Base-by-base conservation (phyloP, 164 flowering plant species). In the Chimonanthus salicifolius region DNA sequence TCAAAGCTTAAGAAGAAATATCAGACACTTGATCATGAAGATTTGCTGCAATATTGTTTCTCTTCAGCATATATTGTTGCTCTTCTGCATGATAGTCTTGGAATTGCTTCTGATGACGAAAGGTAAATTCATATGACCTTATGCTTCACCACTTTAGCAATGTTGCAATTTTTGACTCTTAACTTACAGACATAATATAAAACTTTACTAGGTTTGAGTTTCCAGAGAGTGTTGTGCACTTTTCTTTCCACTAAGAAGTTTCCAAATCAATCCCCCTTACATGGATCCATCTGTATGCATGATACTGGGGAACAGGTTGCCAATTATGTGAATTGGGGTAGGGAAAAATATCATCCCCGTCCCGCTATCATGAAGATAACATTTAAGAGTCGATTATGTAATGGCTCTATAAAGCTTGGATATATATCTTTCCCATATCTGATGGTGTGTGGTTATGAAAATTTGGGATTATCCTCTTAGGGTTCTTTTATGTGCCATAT, bases 41-140 rank as follows among this genome's bases (percentile, higher is more conserved):
- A 90, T 78, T 80, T 93, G 71, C 74, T 77, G 63, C 91, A 75
- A 6, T 92, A 89, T 78, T 95, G 99, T 80, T 95, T 95, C 83
- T 93, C 98, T 70, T 92, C 99, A 11, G 99, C 99, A 65, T 95
- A 95, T 81, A 95, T 93, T 69, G 90, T 93, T 66, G 97, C 99
- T 70, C 75, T 93, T 47, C 89, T 93, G 62, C 96, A 93, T 76
- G 98, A 93, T 76, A 86, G 97, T 74, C 92, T 93, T 76, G 98
- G 91, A 75, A 81, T 95, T 78, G 79, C 87, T 71, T 74, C 88
- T 83, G 85, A 93, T 74, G 98, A 95, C 74, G 74, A 77, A 69
- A 92, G 98, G 99, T 93, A 84, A 8, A 33, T 33, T 62, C 51
- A 6, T 68, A 4, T 68, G 20, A 7, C 16, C 46, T 13, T 48